A percentile compares a stretch with the other conserved stretches of the same genome.
These are phyloP conservation scores for Pseudogymnoascus sp. DNA, from an alignment of 2,329 filamentous ascomycete genomes.

Conservation along the genomic window DNA sequence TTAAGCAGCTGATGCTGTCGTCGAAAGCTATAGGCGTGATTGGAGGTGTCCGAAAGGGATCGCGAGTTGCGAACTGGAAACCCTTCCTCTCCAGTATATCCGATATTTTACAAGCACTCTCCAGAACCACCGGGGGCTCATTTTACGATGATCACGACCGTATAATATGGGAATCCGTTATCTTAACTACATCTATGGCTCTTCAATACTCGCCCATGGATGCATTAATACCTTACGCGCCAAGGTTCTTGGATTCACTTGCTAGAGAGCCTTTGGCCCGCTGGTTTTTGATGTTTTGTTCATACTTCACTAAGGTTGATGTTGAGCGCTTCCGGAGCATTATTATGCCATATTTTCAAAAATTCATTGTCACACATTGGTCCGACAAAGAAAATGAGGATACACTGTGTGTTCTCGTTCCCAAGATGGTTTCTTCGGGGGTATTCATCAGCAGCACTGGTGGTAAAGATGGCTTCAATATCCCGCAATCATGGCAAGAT, in stretches of 20 bases:
- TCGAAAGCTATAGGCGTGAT: slow-evolving; percentile 59
- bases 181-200: slow-evolving; percentile 56
- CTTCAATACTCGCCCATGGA: slow-evolving; percentile 76
- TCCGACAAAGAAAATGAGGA: slow-evolving; percentile 57
- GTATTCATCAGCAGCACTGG: slow-evolving; percentile 46
- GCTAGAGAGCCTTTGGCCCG: slow-evolving; percentile 57
- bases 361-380: slow-evolving; percentile 67
- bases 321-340: slow-evolving; percentile 67
- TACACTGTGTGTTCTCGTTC: slow-evolving; percentile 61
- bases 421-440: slow-evolving; percentile 51
- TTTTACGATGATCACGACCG: slow-evolving; percentile 30
- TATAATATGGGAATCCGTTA: slow-evolving; percentile 49
- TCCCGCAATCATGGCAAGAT: slow-evolving; percentile 65
- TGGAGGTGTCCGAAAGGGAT: slow-evolving; percentile 74
- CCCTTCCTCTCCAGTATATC: slow-evolving; percentile 51
- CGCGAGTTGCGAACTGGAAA: slow-evolving; percentile 66
- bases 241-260: slow-evolving; percentile 57
- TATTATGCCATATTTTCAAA: slow-evolving; percentile 75
- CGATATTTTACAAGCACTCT: slow-evolving; percentile 43
- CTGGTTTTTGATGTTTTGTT: slow-evolving; percentile 81
- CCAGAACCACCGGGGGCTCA: slow-evolving; percentile 29
- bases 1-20: slow-evolving; percentile 41
- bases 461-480: slow-evolving; percentile 46
- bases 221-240: slow-evolving; percentile 63
- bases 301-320: slow-evolving; percentile 69